phyloP scores from a whole-genome alignment of 768 basidiomycete species.

The Lentinula detonsa region DNA sequence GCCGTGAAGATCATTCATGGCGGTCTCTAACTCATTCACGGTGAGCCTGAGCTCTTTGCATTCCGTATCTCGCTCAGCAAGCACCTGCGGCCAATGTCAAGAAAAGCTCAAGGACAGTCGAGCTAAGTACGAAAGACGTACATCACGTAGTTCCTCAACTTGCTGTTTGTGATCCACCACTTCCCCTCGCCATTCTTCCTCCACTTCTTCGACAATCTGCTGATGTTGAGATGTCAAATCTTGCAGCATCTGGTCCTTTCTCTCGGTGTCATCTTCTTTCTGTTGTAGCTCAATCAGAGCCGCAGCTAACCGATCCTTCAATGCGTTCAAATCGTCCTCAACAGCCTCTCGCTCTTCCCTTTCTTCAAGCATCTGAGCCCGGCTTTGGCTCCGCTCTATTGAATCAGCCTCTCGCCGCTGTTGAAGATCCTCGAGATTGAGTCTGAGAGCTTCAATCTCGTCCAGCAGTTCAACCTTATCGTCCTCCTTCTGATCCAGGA shows the following conservation, averaged over 20 bases:
- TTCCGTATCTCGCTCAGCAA: slow-evolving; percentile 77
- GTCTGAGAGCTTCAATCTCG: slow-evolving; percentile 52
- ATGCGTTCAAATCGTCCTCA: slow-evolving; percentile 71
- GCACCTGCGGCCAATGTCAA: slow-evolving; percentile 37
- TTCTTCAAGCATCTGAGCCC: slow-evolving; percentile 65
- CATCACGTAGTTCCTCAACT: slow-evolving; percentile 74
- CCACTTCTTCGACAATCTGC: slow-evolving; percentile 65
- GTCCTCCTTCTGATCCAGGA: slow-evolving; percentile 54
- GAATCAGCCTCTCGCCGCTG: slow-evolving; percentile 57
- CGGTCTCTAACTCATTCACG: slow-evolving; percentile 70
- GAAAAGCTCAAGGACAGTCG: background rate
- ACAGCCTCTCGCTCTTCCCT: slow-evolving; percentile 70
- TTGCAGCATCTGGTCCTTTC: slow-evolving; percentile 71
- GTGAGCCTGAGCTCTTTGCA: slow-evolving; percentile 68
- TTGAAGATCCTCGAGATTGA: slow-evolving; percentile 64
- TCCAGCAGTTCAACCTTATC: slow-evolving; percentile 70
- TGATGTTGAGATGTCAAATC: slow-evolving; percentile 73
- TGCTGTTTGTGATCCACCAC: slow-evolving; percentile 76
- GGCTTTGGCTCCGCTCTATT: slow-evolving; percentile 66
- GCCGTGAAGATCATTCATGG: slow-evolving; percentile 59
- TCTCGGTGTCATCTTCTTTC: slow-evolving; percentile 81
- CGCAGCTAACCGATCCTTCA: slow-evolving; percentile 74
- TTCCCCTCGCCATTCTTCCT: slow-evolving; percentile 85
- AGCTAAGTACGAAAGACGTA: slow-evolving; percentile 23
- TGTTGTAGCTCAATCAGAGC: slow-evolving; percentile 79